These are phyloP conservation scores for Musa acuminata DNA, from an alignment of 176 grass and related monocot genomes.

Conservation along the genomic window DNA sequence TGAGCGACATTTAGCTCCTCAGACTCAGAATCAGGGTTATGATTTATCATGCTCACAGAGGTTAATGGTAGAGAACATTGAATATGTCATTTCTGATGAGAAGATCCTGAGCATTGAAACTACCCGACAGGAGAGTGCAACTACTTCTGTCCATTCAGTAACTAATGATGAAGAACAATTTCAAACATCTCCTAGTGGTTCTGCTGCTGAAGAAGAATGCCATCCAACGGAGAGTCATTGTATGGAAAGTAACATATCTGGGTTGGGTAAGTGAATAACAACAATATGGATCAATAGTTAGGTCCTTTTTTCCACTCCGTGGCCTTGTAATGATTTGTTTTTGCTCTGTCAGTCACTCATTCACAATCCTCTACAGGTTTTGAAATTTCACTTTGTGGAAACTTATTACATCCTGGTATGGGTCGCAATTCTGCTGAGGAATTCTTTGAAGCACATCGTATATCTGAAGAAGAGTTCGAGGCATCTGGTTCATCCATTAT, in stretches of 20 bases:
- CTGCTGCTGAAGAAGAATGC: conserved; percentile 46
- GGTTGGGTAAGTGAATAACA: conserved; percentile 40
- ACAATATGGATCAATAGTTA: conserved; percentile 3
- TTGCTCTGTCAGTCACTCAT: conserved; percentile 16
- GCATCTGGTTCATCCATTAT: conserved; percentile 69
- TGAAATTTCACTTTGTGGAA: conserved; percentile 88
- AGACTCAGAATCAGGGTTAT: conserved; percentile 6
- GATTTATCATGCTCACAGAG: conserved; percentile 23
- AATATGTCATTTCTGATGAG: conserved; percentile 20
- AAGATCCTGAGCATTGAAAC: conserved; percentile 12
- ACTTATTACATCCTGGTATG: conserved; percentile 65
- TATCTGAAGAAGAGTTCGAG: conserved; percentile 59
- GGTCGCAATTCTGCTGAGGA: conserved; percentile 65
- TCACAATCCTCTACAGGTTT: conserved; percentile 38
- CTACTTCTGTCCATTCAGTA: conserved; percentile 26
- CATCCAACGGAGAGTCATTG: conserved; percentile 34
- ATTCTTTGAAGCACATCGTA: conserved; percentile 62
- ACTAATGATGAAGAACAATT: conserved; percentile 45
- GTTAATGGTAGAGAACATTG: conserved; percentile 19
- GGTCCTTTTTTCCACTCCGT: conserved; percentile 4
- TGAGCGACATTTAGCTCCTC: background rate
- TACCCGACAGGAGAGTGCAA: conserved; percentile 1
- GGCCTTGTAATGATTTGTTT: background rate
- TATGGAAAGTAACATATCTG: conserved; percentile 19
- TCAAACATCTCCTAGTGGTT: conserved; percentile 38